Percentiles rank a stretch among this genome's conserved stretches.
Evolutionary conservation across 2,329 filamentous ascomycete genomes (phyloP).

Genomic region (Ophiostoma sp.): DNA sequence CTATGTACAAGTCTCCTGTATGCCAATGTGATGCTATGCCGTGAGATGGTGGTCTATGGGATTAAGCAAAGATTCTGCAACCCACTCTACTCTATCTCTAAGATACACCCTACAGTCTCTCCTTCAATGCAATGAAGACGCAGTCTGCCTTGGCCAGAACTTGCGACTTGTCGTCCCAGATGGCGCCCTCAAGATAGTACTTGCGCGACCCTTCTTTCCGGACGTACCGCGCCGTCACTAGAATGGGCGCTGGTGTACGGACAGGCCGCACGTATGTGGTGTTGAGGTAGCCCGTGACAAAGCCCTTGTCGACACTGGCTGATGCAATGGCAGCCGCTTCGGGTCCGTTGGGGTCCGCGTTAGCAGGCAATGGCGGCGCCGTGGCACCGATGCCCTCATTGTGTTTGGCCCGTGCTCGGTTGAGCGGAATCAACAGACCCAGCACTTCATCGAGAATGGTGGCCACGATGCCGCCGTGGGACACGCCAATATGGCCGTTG

Average conservation of each 20-base stretch:
- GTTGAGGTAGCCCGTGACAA: slow-evolving; percentile 57
- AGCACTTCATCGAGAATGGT: slow-evolving; percentile 61
- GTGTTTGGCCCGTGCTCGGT: slow-evolving; percentile 32
- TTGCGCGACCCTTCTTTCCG: slow-evolving; percentile 55
- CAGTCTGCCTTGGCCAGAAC: slow-evolving; percentile 54
- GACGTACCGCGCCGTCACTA: slow-evolving; percentile 47
- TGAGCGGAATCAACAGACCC: slow-evolving; percentile 51
- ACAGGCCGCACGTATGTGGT: slow-evolving; percentile 56
- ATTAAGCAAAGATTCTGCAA: background rate
- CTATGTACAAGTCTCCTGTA: background rate
- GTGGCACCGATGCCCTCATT: slow-evolving; percentile 11
- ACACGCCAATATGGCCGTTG: slow-evolving; percentile 53
- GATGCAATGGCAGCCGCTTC: slow-evolving; percentile 27
- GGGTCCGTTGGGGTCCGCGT: background rate
- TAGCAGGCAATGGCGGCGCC: background rate
- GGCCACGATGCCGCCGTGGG: slow-evolving; percentile 60
- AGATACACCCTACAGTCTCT: slow-evolving; percentile 27
- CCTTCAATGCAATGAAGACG: slow-evolving; percentile 44
- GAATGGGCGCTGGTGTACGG: slow-evolving; percentile 48
- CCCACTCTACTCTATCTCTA: background rate
- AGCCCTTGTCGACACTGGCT: slow-evolving; percentile 31
- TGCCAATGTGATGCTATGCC: background rate
- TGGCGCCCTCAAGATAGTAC: slow-evolving; percentile 48
- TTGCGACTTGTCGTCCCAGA: slow-evolving; percentile 51
- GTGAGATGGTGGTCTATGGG: background rate